These are phyloP conservation scores for Lithospermum erythrorhizon DNA, from an alignment of 257 asterid species.

Conservation along the genomic window DNA sequence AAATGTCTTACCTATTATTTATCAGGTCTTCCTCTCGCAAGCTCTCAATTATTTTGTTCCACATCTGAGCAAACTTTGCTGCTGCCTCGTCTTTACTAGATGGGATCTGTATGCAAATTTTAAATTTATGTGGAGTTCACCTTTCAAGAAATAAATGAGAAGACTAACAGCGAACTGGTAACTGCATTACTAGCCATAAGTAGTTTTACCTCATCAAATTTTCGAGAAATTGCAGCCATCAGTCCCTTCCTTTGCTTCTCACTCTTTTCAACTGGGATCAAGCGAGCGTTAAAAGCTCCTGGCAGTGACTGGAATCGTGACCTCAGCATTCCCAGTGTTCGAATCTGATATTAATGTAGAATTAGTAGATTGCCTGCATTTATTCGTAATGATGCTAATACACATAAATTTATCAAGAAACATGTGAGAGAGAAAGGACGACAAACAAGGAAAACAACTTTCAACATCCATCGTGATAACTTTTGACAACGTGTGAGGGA, in stretches of 20 bases:
- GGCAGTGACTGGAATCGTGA: slow-evolving; percentile 87
- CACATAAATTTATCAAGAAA: too few species aligned
- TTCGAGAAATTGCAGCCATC: slow-evolving; percentile 67
- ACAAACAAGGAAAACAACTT: too few species aligned
- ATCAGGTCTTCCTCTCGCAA: slow-evolving; percentile 96
- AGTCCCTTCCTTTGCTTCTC: slow-evolving; percentile 44
- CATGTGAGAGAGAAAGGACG: too few species aligned
- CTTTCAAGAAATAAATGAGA: too few species aligned
- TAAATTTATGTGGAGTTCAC: too few species aligned
- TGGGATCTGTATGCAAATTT: slow-evolving; percentile 34
- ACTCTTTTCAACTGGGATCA: slow-evolving; percentile 64
- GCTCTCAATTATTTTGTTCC: slow-evolving; percentile 95
- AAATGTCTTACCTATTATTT: slow-evolving; percentile 43
- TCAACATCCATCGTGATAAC: too few species aligned
- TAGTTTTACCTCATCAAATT: slow-evolving; percentile 47
- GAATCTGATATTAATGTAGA: slow-evolving; percentile 45
- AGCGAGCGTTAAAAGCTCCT: slow-evolving; percentile 74
- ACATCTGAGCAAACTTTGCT: slow-evolving; percentile 89
- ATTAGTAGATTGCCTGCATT: too few species aligned
- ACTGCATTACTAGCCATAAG: background rate
- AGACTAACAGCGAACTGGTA: too few species aligned
- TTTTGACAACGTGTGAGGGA: too few species aligned
- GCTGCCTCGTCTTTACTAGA: slow-evolving; percentile 71
- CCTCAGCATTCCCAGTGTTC: slow-evolving; percentile 89
- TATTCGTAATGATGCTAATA: too few species aligned